Base-by-base conservation (phyloP, 306 rosid species). In the Sindora glabra region DNA sequence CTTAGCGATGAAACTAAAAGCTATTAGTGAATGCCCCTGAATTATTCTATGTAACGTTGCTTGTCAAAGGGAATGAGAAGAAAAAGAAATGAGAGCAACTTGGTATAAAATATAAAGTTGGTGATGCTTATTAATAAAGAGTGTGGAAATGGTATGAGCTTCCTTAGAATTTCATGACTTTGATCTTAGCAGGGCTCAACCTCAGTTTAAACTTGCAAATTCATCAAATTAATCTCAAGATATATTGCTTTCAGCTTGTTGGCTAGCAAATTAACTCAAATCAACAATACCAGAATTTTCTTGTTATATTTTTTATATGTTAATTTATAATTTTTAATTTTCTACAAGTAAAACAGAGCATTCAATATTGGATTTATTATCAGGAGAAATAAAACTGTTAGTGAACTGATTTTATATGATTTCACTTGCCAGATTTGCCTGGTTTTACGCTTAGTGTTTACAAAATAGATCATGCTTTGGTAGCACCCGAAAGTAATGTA, bases 381-480 rank as follows among this genome's bases (percentile, higher is more conserved):
- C n/a, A n/a, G n/a, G n/a, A n/a, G n/a, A n/a, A n/a, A n/a, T n/a
- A n/a, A n/a, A n/a, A 29, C 8, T 4, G 34, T 29, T 29, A 1
- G 34, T 29, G 8, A 29, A 29, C 52, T 65, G 9, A 61, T 45
- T 66, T 64, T 48, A 17, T 65, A 8, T 63, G 58, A 52, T 59
- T 59, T 72, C 46, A 50, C 36, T 74, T 72, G 69, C 52, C 78
- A 92, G 94, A 84, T 70, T 82, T 92, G 73, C 99, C 99, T 38
- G 96, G 99, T 68, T 92, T 86, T 78, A 89, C 99, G 5, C 95
- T 95, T 45, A 92, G 99, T 62, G 89, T 92, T 56, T 89, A 80
- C 63, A 88, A 75, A 76, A 77, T 73, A 33, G 88, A 89, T 71
- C 84, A 92, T 74, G 96, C 99, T 65, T 74, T 92, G 50, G 77